phyloP scores from a whole-genome alignment of 257 asterid genomes.

The Nicotiana otophora region DNA sequence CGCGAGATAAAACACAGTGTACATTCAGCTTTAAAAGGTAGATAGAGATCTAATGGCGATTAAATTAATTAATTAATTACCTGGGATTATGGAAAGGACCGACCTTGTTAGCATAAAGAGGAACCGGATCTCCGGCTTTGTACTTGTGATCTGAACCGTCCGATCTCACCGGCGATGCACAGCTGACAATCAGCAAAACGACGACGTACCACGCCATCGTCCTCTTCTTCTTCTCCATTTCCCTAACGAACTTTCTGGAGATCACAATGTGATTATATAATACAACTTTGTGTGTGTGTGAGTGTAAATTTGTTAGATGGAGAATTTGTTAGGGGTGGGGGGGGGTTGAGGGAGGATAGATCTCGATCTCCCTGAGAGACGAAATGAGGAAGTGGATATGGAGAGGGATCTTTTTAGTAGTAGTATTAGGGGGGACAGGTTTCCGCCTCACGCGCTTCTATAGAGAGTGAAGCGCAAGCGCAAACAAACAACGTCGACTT shows the following conservation, averaged over 20 bases:
- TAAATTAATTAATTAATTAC: slow-evolving; percentile 10
- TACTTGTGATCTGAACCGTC: slow-evolving; percentile 80
- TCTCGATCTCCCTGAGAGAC: slow-evolving; percentile 7
- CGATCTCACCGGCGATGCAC: slow-evolving; percentile 38
- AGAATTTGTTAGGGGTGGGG: too few relatives aligned
- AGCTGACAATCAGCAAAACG: slow-evolving; percentile 23
- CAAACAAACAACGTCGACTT: not conserved
- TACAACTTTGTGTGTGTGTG: not conserved
- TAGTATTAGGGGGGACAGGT: not conserved
- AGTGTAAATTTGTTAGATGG: not conserved
- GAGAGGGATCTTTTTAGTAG: not conserved
- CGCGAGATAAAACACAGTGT: not conserved
- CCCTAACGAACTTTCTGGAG: slow-evolving; percentile 3
- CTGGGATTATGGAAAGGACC: slow-evolving; percentile 94
- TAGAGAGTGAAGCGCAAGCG: not conserved
- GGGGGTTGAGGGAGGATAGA: not conserved
- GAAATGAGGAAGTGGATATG: not conserved
- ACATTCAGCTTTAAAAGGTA: not conserved
- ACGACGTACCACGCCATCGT: slow-evolving; percentile 21
- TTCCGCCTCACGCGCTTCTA: not conserved
- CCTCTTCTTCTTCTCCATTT: slow-evolving; percentile 22
- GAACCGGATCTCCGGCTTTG: slow-evolving; percentile 67
- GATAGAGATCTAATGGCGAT: not conserved
- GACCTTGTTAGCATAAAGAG: slow-evolving; percentile 84
- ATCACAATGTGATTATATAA: not conserved